Percentiles rank a stretch among this genome's conserved stretches.
These are phyloP conservation scores for Chalciporus pseudorubinellus DNA, from an alignment of 768 basidiomycete species.

Conservation along the genomic window DNA sequence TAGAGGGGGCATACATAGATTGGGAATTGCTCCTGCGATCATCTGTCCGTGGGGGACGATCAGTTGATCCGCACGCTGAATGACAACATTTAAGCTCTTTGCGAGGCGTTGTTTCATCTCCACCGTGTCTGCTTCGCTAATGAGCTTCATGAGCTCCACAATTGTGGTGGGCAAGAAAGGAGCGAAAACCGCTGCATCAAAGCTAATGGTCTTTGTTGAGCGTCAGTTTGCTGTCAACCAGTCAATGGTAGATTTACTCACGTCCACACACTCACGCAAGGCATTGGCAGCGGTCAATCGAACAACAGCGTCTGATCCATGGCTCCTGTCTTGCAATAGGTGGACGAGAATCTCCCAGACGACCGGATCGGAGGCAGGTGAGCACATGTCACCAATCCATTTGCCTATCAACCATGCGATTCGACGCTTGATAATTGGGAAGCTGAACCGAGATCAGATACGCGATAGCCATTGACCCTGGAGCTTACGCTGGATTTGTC, in stretches of 20 bases:
- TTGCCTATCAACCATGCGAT: conserved; percentile 94
- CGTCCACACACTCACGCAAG: conserved; percentile 80
- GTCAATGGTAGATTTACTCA: conserved; percentile 40
- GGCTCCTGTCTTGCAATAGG: conserved; percentile 65
- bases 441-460: conserved; percentile 44
- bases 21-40: conserved; percentile 64
- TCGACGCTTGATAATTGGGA: conserved; percentile 89
- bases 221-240: conserved; percentile 6
- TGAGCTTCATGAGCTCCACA: conserved; percentile 63
- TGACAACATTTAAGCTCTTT: conserved; percentile 62
- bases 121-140: conserved; percentile 69
- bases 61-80: conserved; percentile 52
- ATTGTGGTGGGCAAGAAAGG: conserved; percentile 64
- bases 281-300: conserved; percentile 81
- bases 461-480: background rate
- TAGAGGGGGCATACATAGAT: conserved; percentile 55
- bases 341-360: conserved; percentile 83
- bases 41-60: conserved; percentile 63
- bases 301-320: conserved; percentile 80
- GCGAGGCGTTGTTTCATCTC: conserved; percentile 80
- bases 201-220: conserved; percentile 54
- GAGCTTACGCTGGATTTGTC: conserved; percentile 53
- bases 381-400: conserved; percentile 74
- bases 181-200: conserved; percentile 60
- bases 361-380: conserved; percentile 53